Percentiles rank a stretch among this genome's conserved stretches.
phyloP scores from a whole-genome alignment of 148 eudicot genomes.

The Vaccinium macrocarpon region DNA sequence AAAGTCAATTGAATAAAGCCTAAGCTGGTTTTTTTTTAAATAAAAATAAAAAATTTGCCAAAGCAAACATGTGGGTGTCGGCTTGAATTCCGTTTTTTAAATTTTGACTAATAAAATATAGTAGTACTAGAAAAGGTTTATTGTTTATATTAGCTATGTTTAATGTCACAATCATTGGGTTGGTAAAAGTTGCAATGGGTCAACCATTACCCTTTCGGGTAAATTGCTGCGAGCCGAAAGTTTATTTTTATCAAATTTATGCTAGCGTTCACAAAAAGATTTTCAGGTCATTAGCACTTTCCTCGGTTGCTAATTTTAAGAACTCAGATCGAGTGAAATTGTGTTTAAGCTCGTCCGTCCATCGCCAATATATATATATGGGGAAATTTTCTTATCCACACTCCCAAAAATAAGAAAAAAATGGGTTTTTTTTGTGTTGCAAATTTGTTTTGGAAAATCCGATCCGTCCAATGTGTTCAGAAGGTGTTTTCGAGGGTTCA shows the following conservation, averaged over 20 bases:
- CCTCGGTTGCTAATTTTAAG: neutral
- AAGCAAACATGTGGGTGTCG: constrained; percentile 1
- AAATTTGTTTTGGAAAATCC: too few species aligned
- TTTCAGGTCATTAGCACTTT: neutral
- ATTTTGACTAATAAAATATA: neutral
- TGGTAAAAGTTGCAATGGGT: neutral
- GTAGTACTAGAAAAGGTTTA: neutral
- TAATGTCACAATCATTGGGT: neutral
- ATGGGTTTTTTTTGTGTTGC: too few species aligned
- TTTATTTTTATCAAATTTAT: neutral
- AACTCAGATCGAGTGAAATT: neutral
- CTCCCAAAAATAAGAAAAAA: too few species aligned
- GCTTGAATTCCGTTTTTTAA: neutral
- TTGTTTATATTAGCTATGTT: neutral
- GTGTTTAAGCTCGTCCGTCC: neutral
- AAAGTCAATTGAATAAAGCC: too few species aligned
- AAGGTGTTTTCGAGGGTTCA: too few species aligned
- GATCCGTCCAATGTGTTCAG: too few species aligned
- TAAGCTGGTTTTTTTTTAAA: too few species aligned
- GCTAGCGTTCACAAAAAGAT: neutral
- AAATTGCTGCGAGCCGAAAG: neutral
- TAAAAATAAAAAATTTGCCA: too few species aligned
- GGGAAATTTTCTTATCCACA: too few species aligned
- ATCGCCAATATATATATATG: too few species aligned
- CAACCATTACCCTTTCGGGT: neutral